Conservation (phyloP, 2,329 filamentous ascomycete species). For the Scedosporium dehoogii region DNA sequence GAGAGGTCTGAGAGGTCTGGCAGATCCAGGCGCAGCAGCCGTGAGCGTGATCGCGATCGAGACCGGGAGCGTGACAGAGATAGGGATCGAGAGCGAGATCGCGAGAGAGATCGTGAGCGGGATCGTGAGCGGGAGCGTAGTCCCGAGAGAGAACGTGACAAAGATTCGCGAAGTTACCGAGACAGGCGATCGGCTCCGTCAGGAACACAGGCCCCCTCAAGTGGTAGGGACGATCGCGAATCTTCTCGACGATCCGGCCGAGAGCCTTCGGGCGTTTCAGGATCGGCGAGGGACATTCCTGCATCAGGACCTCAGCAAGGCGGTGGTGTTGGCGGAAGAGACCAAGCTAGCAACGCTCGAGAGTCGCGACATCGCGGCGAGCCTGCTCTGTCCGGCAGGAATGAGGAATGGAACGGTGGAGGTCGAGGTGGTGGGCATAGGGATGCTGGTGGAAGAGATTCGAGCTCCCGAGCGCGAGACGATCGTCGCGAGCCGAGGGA, state of each 20-base stretch:
- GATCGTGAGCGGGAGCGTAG: conserved; percentile 36
- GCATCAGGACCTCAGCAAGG: conserved; percentile 4
- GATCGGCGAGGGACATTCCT: conserved; percentile 14
- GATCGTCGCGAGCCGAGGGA: conserved; percentile 24
- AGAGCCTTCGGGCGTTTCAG: conserved; percentile 15
- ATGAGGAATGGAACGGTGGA: conserved; percentile 25
- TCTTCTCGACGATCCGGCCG: conserved; percentile 8
- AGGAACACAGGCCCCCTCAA: conserved; percentile 10
- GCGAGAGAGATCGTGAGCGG: conserved; percentile 22
- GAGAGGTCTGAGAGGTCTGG: conserved; percentile 30
- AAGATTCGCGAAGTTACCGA: conserved; percentile 34
- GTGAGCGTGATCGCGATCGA: conserved; percentile 35
- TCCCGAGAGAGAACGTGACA: conserved; percentile 35
- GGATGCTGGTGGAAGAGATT: conserved; percentile 17
- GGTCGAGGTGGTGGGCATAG: conserved; percentile 25
- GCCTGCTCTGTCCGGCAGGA: conserved; percentile 13
- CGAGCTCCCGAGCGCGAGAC: conserved; percentile 3
- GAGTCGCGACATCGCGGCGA: conserved; percentile 23
- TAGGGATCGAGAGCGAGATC: conserved; percentile 22
- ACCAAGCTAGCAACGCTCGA: conserved; percentile 18
- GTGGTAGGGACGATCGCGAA: conserved; percentile 17
- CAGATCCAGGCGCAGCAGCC: conserved; percentile 36
- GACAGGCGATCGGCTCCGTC: conserved; percentile 27
- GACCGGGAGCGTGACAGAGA: conserved; percentile 34
- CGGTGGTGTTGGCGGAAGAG: conserved; percentile 17